phyloP scores from a whole-genome alignment of 2,329 filamentous ascomycete species.

The Colletotrichum horii region DNA sequence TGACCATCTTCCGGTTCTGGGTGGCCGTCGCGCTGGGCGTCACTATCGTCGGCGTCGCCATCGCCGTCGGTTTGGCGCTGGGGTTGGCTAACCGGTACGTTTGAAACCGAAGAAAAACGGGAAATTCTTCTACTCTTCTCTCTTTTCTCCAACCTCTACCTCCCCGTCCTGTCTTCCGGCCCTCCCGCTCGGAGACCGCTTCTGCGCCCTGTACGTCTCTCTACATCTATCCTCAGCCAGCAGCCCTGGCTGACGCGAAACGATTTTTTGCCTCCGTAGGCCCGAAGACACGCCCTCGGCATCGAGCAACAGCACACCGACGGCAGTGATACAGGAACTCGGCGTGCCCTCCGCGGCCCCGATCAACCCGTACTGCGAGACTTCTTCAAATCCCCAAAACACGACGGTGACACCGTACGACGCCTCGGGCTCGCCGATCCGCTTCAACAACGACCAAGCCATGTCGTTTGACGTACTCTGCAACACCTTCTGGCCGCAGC shows the following conservation, averaged over 20 bases:
- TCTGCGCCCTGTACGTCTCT: neutral
- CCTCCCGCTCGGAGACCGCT: neutral
- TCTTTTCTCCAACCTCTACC: neutral
- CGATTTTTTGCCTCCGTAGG: neutral
- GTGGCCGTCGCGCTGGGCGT: conserved; percentile 14
- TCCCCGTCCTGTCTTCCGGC: neutral
- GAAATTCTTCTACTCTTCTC: neutral
- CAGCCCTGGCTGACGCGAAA: conserved; percentile 19
- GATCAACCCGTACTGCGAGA: conserved; percentile 17
- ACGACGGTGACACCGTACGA: conserved; percentile 20
- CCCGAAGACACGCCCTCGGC: neutral
- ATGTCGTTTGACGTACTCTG: conserved; percentile 21
- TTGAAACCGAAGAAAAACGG: neutral
- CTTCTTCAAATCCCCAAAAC: neutral
- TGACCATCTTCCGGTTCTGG: conserved; percentile 19
- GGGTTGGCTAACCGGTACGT: conserved; percentile 20
- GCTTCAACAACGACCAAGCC: conserved; percentile 23
- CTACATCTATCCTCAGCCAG: neutral
- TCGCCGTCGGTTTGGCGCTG: conserved; percentile 17
- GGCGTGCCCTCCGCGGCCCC: conserved; percentile 20
- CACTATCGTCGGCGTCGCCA: conserved; percentile 15
- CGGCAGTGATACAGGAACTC: conserved; percentile 1
- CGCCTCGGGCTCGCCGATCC: conserved; percentile 17
- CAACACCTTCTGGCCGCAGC: conserved; percentile 19
- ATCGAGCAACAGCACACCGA: neutral